Conservation (phyloP, 805 yeast species). For the Suhomyces xylopsoci region DNA sequence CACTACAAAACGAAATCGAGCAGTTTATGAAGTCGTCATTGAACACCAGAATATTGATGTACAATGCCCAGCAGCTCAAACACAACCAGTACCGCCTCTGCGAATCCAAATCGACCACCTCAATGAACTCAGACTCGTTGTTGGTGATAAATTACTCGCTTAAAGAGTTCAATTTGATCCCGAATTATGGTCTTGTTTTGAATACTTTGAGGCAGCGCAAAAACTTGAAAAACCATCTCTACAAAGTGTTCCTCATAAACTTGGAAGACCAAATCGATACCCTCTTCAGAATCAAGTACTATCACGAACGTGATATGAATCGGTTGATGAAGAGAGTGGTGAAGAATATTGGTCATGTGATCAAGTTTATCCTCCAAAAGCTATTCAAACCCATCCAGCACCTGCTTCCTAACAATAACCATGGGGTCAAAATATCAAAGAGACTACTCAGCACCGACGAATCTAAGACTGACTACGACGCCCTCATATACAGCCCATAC, state of each 20-base stretch:
- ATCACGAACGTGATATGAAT: slow-evolving; percentile 24
- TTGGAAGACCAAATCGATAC: slow-evolving; percentile 37
- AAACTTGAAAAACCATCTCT: slow-evolving; percentile 29
- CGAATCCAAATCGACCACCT: slow-evolving; percentile 14
- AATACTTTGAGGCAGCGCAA: slow-evolving; percentile 20
- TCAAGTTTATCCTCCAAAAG: slow-evolving; percentile 26
- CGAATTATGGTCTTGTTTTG: slow-evolving; percentile 30
- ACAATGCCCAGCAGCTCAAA: slow-evolving; percentile 24
- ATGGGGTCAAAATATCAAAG: background rate
- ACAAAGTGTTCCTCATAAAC: slow-evolving; percentile 36
- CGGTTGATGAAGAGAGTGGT: slow-evolving; percentile 26
- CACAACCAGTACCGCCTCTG: slow-evolving; percentile 32
- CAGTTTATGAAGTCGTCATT: slow-evolving; percentile 18
- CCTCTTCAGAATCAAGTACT: slow-evolving; percentile 34
- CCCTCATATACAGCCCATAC: slow-evolving; percentile 26
- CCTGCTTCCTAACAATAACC: background rate
- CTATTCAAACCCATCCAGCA: slow-evolving; percentile 14
- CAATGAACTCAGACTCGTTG: slow-evolving; percentile 7
- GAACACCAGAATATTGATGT: slow-evolving; percentile 16
- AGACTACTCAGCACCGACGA: background rate
- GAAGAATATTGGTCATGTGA: slow-evolving; percentile 25
- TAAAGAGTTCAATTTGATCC: slow-evolving; percentile 33
- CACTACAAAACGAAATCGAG: slow-evolving; percentile 31
- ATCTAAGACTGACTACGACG: slow-evolving; percentile 15
- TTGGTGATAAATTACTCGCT: slow-evolving; percentile 19